Percentiles rank a stretch among this genome's conserved stretches.
Conservation (phyloP, 1,139 yeast genomes). For the Debaryomyces coudertii region DNA sequence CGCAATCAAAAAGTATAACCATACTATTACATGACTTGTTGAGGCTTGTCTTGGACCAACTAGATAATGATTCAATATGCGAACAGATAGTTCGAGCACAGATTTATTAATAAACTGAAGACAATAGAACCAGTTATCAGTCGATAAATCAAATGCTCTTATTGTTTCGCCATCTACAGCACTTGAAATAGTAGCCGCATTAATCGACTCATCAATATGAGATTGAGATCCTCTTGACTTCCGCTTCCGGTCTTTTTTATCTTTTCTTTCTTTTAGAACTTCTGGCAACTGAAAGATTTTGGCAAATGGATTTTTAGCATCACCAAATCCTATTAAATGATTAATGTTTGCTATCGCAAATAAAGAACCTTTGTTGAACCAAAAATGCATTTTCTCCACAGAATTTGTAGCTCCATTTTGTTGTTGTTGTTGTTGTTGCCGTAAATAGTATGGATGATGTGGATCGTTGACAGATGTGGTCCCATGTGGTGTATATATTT, state of each 20-base stretch:
- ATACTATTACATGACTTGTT: constrained; percentile 68
- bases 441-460: constrained; percentile 38
- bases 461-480: constrained; percentile 31
- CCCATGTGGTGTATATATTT: constrained; percentile 46
- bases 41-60: constrained; percentile 73
- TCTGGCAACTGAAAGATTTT: constrained; percentile 70
- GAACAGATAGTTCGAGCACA: constrained; percentile 64
- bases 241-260: constrained; percentile 67
- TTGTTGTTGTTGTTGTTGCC: constrained; percentile 20
- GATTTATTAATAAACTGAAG: constrained; percentile 62
- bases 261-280: constrained; percentile 69
- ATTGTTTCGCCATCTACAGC: constrained; percentile 36
- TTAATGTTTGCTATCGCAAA: constrained; percentile 76
- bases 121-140: constrained; percentile 62
- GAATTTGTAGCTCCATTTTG: constrained; percentile 33
- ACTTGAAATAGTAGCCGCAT: constrained; percentile 16
- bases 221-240: constrained; percentile 40
- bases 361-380: constrained; percentile 74
- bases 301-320: constrained; percentile 73
- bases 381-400: constrained; percentile 66
- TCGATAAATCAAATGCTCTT: constrained; percentile 47
- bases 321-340: constrained; percentile 77
- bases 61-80: constrained; percentile 65
- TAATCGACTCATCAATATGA: constrained; percentile 18
- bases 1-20: constrained; percentile 69